phyloP scores from a whole-genome alignment of 2,329 filamentous ascomycete genomes.

The Teratosphaeriaceae sp. region DNA sequence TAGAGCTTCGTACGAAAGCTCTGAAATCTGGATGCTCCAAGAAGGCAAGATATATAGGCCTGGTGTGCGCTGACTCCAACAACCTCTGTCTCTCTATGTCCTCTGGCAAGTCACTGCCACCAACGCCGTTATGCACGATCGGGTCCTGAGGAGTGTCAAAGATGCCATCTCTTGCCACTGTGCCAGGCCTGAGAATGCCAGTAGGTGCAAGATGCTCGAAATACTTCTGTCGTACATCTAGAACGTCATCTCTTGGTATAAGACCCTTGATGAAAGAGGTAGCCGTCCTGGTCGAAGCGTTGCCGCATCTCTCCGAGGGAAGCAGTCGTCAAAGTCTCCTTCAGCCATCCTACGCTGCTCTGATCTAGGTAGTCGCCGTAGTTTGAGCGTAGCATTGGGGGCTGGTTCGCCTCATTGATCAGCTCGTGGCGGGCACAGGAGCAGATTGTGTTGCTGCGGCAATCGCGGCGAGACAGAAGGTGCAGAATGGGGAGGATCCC shows the following conservation, averaged over 20 bases:
- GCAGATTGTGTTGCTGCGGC: conserved; percentile 15
- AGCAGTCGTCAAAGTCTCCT: conserved; percentile 27
- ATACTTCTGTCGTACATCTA: conserved; percentile 35
- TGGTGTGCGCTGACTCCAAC: conserved; percentile 29
- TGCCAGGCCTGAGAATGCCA: conserved; percentile 34
- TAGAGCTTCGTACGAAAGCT: conserved; percentile 31
- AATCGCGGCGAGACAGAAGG: background rate
- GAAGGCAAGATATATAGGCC: conserved; percentile 29
- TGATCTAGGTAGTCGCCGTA: conserved; percentile 21
- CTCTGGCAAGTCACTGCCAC: conserved; percentile 24
- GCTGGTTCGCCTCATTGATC: conserved; percentile 15
- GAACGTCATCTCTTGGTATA: conserved; percentile 37
- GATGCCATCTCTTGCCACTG: conserved; percentile 35
- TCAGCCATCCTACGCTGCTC: conserved; percentile 28
- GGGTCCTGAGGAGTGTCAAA: conserved; percentile 33
- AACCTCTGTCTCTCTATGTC: conserved; percentile 20
- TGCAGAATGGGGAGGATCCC: too few species aligned
- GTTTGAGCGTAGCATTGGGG: conserved; percentile 25
- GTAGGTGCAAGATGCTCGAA: conserved; percentile 34
- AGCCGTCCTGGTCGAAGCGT: conserved; percentile 35
- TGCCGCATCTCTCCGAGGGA: conserved; percentile 34
- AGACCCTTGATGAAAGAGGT: conserved; percentile 38
- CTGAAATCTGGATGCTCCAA: conserved; percentile 31
- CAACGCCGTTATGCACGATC: conserved; percentile 21
- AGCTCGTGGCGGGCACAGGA: conserved; percentile 22